Base-by-base conservation (phyloP, 805 yeast genomes). In the Monosporozyma unispora region DNA sequence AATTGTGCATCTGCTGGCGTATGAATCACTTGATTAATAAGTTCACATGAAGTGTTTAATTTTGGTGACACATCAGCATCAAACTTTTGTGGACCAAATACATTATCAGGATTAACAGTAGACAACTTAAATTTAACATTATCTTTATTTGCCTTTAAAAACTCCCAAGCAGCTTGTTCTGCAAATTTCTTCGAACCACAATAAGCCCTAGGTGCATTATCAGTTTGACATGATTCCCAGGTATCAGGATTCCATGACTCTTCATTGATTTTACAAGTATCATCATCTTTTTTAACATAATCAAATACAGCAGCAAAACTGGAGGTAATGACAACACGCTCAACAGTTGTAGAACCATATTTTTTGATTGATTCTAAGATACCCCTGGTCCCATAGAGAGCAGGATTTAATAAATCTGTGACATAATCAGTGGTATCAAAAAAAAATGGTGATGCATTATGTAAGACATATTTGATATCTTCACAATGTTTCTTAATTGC, bases 181-280 rank as follows among this genome's bases (percentile, higher is more conserved):
- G 84, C 84, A 52, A 74, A 73, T 35, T 75, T 77, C 63, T 79
- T 80, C n/a, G 84, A 78, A 4, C 78, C 86, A 48, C 73, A 54
- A 61, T 80, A 80, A 18, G 70, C 72, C 62, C 66, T 61, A n/a
- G 45, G 25, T 4, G 56, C 40, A 33, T n/a, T n/a, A n/a, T 55
- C 42, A 10, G 25, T 19, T 22, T 37, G 16, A 31, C 53, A 39
- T 6, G 59, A 62, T 5, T 53, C 53, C 58, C 61, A 54, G 27
- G 53, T 52, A 29, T 62, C 53, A 5, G 67, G 63, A 51, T 62
- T 69, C 76, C 77, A 73, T 33, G 60, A 55, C 40, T 59, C 54
- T 52, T 73, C 77, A 41, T 63, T 62, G 53, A 66, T 10, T 4
- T 29, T 44, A 22, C 7, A 19, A 18, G 25, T 44, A 12, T 18